Evolutionary conservation across 352 stramenopile genomes (phyloP), one percentile per base, ranked within the genome.

Genomic region (Thraustochytrium sp.): DNA sequence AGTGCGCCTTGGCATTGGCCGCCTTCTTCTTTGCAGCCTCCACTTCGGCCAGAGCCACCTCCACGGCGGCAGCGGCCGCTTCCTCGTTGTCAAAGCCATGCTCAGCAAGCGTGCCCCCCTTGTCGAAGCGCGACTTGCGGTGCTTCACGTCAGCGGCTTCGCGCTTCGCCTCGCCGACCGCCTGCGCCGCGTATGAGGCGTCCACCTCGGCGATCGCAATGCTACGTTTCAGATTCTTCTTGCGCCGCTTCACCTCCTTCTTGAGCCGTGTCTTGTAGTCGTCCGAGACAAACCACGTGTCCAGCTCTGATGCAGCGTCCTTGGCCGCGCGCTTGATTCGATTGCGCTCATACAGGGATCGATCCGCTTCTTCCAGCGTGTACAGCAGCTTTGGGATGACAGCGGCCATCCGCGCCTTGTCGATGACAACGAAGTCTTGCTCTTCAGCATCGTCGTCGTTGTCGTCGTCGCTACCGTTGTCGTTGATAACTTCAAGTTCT

Each of bases 331-430:
- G 16, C 37, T 5, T 31, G 34, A 73, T 26, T 11, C 78, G 34
- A 21, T 4, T n/a, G 21, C n/a, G 23, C 42, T 82, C 74, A 13
- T 54, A 56, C 26, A 34, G 23, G 13, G 18, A 40, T 23, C 74
- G 51, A 16, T 11, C n/a, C 4, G 74, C 74, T 29, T 82, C 74
- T 54, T 82, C 74, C 3, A 3, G 31, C 21, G 74, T 82, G 74
- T 73, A 82, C 13, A 82, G 34, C 11, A 82, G 74, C 74, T 82
- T 68, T 3, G 74, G 74, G 3, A 82, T 76, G 8, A 82, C 74
- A 9, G 53, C 74, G 4, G 74, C 74, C 40, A 75, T 54, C 38
- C 21, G 44, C 40, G 59, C 26, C 26, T 31, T 72, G 9, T 72
- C 46, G 59, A 72, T 31, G 11, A 26, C 31, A 21, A 16, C 11